Evolutionary conservation across 1,139 yeast genomes (phyloP), one percentile per base, ranked within the genome.

Genomic region (Saccharomyces hybrid): DNA sequence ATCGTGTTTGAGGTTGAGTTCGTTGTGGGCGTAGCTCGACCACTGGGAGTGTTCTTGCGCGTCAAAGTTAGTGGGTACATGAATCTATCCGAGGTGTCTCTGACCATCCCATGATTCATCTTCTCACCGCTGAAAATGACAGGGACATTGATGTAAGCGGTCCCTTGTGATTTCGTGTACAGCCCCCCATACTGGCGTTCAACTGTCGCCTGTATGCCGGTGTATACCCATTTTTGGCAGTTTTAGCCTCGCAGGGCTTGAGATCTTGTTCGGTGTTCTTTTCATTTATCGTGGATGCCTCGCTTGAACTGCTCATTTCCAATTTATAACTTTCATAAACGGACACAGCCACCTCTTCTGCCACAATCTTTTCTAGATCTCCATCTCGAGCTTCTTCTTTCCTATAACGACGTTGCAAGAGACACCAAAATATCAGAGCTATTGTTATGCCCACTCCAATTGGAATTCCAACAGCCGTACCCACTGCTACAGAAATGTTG

Each of bases 391-490:
- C 26, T 12, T 66, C 62, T 51, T 75, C 79, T 38, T 60, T 54
- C 44, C 63, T 65, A 48, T 68, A 62, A 47, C 69, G 64, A 53
- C 60, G 59, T 50, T 65, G 70, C 51, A 71, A 71, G 47, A 71
- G 65, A 26, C 62, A 50, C 69, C 71, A 71, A 51, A 72, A 68
- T 21, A 58, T 55, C 5, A 61, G 19, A 1, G 71, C 66, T 2
- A 69, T 61, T 0, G 65, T 16, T 2, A 71, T 26, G 2, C 71
- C 71, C 6, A 73, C 51, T 4, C 62, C 69, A 8, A 68, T 56
- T 1, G 79, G 78, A 19, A 75, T 64, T 31, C 78, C 78, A 14
- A 75, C 74, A 2, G 78, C 77, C 55, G 73, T 68, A 1, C 77
- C 78, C 2, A 75, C 78, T 2, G 77, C 75, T 6, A 71, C 52